Conservation (phyloP, 179 eudicot species). For the Camellia oleifera region DNA sequence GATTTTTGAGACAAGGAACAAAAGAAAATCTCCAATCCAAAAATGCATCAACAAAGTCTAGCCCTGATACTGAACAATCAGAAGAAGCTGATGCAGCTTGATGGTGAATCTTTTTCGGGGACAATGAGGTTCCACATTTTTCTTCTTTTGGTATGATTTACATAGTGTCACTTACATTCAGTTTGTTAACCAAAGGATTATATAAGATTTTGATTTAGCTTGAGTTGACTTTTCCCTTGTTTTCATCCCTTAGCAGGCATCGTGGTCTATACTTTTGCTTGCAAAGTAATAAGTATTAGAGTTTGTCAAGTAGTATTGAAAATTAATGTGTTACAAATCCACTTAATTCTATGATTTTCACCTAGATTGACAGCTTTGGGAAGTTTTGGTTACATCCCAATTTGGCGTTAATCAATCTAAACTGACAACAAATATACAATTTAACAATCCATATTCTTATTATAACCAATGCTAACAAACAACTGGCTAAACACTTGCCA, state of each 20-base stretch:
- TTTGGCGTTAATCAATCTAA: not conserved
- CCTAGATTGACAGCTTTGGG: not conserved
- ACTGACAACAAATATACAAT: not conserved
- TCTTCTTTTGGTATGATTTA: not conserved
- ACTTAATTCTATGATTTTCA: not conserved
- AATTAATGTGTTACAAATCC: not conserved
- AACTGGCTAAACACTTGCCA: not conserved
- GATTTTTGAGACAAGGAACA: constrained; percentile 52
- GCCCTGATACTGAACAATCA: constrained; percentile 14
- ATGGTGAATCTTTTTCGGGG: not conserved
- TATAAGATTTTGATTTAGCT: not conserved
- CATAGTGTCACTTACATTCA: not conserved
- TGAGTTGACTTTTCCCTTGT: not conserved
- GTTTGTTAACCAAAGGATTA: not conserved
- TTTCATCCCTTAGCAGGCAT: not conserved
- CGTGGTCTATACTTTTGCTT: not conserved
- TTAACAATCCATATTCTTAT: not conserved
- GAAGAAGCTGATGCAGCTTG: constrained; percentile 19
- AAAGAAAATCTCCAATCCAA: constrained; percentile 33
- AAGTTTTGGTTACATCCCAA: constrained; percentile 4
- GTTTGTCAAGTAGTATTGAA: not conserved
- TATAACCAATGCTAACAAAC: not conserved
- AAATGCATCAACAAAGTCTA: constrained; percentile 22
- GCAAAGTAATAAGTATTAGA: not conserved
- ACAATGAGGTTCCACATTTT: not conserved